Base-by-base conservation (phyloP, 768 basidiomycete genomes). In the Neoboletus brunneissimus region DNA sequence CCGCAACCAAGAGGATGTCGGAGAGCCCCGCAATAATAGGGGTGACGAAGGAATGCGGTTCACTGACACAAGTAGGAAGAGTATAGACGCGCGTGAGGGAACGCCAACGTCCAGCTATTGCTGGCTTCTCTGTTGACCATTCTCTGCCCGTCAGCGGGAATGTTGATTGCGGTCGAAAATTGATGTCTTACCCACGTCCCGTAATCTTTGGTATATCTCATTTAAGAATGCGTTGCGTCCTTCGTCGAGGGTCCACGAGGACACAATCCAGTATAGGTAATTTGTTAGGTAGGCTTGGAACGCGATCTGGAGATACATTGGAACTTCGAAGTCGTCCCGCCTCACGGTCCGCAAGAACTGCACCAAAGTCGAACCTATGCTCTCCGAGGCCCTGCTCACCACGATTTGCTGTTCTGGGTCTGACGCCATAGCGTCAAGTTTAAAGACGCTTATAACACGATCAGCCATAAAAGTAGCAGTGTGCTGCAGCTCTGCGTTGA, bases 241-340 rank as follows among this genome's bases (percentile, higher is more conserved):
- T 20, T 25, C 12, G 13, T 55, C 50, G 23, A 44, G 7, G n/a
- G 58, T 52, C 60, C 60, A 61, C 9, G 58, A 59, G 22, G 53
- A 60, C 12, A 40, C 40, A 37, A 60, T 37, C 31, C 20, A 9
- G 7, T 35, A 16, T 3, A 60, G 4, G 4, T 27, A 12, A 15
- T 22, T 15, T 5, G 47, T 22, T 1, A 61, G 42, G 46, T 29
- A 55, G 7, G 53, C 42, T 8, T 62, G 61, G 42, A 62, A 46
- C 3, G 56, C 53, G 29, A 62, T 62, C 1, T 9, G 38, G 43
- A 62, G 61, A n/a, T 49, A 62, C 22, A 54, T 31, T n/a, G 22
- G 15, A 23, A 56, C 5, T 40, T 49, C 40, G 13, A 4, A 13
- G 32, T 59, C 27, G 15, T 57, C 49, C 11, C 12, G 32, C 40